Base-by-base conservation (phyloP, 306 rosid genomes). In the Arachis stenosperma region DNA sequence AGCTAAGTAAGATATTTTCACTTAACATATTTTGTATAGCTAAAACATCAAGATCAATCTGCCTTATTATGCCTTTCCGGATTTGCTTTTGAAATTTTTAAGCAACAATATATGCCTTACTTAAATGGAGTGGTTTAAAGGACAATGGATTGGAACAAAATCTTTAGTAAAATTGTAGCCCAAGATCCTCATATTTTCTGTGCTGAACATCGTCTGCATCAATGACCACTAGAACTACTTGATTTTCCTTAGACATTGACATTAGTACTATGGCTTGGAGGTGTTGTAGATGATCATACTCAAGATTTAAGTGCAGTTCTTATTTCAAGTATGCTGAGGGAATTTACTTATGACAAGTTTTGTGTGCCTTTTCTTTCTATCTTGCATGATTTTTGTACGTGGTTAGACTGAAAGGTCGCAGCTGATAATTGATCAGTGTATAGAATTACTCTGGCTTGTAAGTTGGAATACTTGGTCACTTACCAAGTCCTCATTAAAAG, bases 1-100 rank as follows among this genome's bases (percentile, higher is more conserved):
- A 65, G 74, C 81, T 53, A 86, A 90, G 98, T 94, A 82, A 82
- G 60, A 47, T 29, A 22, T 41, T 80, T 63, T 22, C 27, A 22
- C 27, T 22, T 22, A 22, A 22, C 42, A 22, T 69, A 75, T 29
- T 30, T 79, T 27, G 14, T 56, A 12, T 40, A n/a, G 41, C 37
- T 47, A 61, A 80, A 62, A 42, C 68, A 11, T 17, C 59, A 51
- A 37, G 47, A 14, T 36, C 33, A 30, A 55, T 13, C 67, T 65
- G 55, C 71, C 33, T 65, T 42, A 63, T 65, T 46, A 40, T 56
- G 57, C 41, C 6, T 61, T 51, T 47, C n/a, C 43, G 48, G 29
- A 36, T 9, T 58, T 11, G 57, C 39, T n/a, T 2, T 39, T 58
- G 63, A 15, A 8, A n/a, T 42, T 48, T 69, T 60, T 44, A n/a